A percentile compares a stretch with the other conserved stretches of the same genome.
Conservation (phyloP, 2,329 filamentous ascomycete species). For the Neoarthrinium moseri region DNA sequence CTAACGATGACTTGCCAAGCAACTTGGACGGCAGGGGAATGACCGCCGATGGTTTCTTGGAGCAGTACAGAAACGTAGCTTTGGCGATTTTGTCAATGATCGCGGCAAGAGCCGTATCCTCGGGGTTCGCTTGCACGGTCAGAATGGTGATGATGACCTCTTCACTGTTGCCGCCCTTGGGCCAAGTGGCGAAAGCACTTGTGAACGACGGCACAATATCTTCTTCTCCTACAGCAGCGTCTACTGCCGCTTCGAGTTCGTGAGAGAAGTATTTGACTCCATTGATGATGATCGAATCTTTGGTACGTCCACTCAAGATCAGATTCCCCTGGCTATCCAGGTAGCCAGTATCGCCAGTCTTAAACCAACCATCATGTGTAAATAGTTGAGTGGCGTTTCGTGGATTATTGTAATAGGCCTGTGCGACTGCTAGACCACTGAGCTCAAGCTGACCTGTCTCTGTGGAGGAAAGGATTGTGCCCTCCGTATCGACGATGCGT, state of each 20-base stretch:
- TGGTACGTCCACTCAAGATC: slow-evolving; percentile 33
- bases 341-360: slow-evolving; percentile 35
- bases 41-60: slow-evolving; percentile 12
- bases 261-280: slow-evolving; percentile 38
- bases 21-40: background rate
- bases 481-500: background rate
- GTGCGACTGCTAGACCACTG: slow-evolving; percentile 59
- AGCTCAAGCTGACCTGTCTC: slow-evolving; percentile 59
- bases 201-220: slow-evolving; percentile 26
- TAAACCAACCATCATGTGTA: slow-evolving; percentile 46
- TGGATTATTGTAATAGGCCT: slow-evolving; percentile 60
- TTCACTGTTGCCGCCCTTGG: background rate
- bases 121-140: background rate
- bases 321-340: slow-evolving; percentile 34
- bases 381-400: slow-evolving; percentile 56
- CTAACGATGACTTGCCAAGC: slow-evolving; percentile 9
- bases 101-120: slow-evolving; percentile 4
- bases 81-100: slow-evolving; percentile 10
- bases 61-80: slow-evolving; percentile 3
- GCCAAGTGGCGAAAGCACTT: slow-evolving; percentile 35
- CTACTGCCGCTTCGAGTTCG: slow-evolving; percentile 37
- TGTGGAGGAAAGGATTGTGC: slow-evolving; percentile 7
- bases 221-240: slow-evolving; percentile 27
- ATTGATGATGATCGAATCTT: slow-evolving; percentile 46
- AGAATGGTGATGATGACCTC: slow-evolving; percentile 5